A percentile compares a stretch with the other conserved stretches of the same genome.
phyloP scores from a whole-genome alignment of 257 asterid species.

The Capsicum baccatum region DNA sequence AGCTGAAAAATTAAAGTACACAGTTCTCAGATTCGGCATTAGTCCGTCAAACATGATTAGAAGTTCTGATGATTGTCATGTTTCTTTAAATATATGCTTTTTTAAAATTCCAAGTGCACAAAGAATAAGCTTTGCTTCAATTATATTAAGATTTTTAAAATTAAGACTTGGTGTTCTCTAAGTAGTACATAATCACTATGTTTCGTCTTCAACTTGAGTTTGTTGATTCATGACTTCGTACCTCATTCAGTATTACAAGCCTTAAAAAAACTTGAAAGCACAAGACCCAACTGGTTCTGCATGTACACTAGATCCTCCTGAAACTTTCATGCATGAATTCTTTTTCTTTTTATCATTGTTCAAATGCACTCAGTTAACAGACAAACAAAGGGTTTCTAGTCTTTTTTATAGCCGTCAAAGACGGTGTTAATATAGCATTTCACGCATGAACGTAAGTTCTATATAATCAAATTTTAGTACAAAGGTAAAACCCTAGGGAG shows the following conservation, averaged over 20 bases:
- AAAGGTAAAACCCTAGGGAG: background rate
- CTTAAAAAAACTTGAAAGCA: background rate
- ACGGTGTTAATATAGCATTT: background rate
- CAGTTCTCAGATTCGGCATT: conserved; percentile 2
- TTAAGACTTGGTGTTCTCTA: conserved; percentile 1
- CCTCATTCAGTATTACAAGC: background rate
- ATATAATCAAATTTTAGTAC: background rate
- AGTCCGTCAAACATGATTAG: background rate
- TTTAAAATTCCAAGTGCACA: background rate
- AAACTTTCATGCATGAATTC: background rate
- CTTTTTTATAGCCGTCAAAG: background rate
- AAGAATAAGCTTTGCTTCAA: background rate
- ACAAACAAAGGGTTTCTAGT: background rate
- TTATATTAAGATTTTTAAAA: background rate
- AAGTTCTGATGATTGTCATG: background rate
- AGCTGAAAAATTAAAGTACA: conserved; percentile 54
- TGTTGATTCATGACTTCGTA: background rate
- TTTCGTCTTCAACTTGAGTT: conserved; percentile 6
- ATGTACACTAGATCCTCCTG: background rate
- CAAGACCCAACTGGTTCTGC: background rate
- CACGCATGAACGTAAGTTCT: background rate
- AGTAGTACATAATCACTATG: background rate
- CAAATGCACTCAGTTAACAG: background rate
- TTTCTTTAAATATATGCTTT: background rate
- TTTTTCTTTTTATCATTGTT: background rate